Percentiles rank a stretch among this genome's conserved stretches.
Evolutionary conservation across 2,329 filamentous ascomycete genomes (phyloP).

Genomic region (Aspergillus cejpii): DNA sequence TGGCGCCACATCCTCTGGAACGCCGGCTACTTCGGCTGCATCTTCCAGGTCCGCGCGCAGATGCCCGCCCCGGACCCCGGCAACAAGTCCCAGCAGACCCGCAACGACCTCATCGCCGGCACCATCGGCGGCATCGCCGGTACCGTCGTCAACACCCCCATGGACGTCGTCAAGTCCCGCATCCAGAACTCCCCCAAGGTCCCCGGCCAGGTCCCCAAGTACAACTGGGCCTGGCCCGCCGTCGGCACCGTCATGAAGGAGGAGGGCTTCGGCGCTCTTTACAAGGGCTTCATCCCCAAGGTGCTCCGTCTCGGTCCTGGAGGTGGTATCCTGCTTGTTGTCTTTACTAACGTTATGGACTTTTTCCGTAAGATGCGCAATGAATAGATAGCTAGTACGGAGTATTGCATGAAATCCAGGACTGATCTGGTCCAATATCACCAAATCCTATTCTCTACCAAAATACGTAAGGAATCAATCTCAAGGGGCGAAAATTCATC

Average conservation of each 20-base stretch:
- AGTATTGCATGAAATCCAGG: too few relatives aligned
- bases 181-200: constrained; percentile 92
- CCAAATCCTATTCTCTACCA: too few relatives aligned
- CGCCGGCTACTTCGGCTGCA: constrained; percentile 93
- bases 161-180: constrained; percentile 96
- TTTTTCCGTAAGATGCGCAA: constrained; percentile 71
- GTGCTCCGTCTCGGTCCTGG: constrained; percentile 70
- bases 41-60: constrained; percentile 87
- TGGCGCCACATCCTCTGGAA: constrained; percentile 97
- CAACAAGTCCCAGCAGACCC: constrained; percentile 71
- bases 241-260: constrained; percentile 82
- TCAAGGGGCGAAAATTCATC: too few relatives aligned
- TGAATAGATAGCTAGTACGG: constrained; percentile 28
- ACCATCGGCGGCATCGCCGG: constrained; percentile 81
- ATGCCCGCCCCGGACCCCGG: constrained; percentile 64
- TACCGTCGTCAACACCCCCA: constrained; percentile 87
- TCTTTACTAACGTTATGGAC: constrained; percentile 54
- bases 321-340: constrained; percentile 52
- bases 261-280: constrained; percentile 84
- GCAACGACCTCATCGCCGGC: constrained; percentile 82
- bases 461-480: not conserved
- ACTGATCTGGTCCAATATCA: too few relatives aligned
- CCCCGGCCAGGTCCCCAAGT: constrained; percentile 77
- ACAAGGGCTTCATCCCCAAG: constrained; percentile 98
- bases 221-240: constrained; percentile 96